A percentile compares a stretch with the other conserved stretches of the same genome.
phyloP scores from a whole-genome alignment of 768 basidiomycete species.

The Heimioporus sp. region DNA sequence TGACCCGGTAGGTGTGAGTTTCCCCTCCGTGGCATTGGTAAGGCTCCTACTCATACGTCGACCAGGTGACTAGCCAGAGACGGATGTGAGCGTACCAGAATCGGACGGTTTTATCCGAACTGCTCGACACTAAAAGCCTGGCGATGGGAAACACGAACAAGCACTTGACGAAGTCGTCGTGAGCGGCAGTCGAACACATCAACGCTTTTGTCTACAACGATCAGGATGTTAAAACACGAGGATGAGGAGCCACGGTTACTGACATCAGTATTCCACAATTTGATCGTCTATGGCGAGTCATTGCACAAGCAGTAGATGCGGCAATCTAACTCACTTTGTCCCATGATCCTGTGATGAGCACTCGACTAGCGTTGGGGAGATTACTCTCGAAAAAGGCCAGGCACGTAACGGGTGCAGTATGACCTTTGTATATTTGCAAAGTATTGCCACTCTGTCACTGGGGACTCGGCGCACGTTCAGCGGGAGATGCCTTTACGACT shows the following conservation, averaged over 20 bases:
- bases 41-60: conserved; percentile 56
- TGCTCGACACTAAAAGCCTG: conserved; percentile 73
- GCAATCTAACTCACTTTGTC: conserved; percentile 56
- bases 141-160: conserved; percentile 68
- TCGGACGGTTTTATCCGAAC: conserved; percentile 86
- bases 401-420: conserved; percentile 85
- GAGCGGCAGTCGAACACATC: conserved; percentile 71
- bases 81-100: conserved; percentile 62
- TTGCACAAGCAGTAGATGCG: background rate
- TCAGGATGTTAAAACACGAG: background rate
- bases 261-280: conserved; percentile 81
- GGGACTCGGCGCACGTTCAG: conserved; percentile 9
- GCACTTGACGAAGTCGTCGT: conserved; percentile 89
- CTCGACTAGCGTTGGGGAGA: conserved; percentile 37
- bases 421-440: conserved; percentile 72
- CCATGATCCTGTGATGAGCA: conserved; percentile 92
- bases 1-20: conserved; percentile 55
- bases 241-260: background rate
- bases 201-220: conserved; percentile 59
- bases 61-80: background rate
- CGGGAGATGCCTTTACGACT: conserved; percentile 8
- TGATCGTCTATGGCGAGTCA: conserved; percentile 61
- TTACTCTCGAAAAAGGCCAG: conserved; percentile 61
- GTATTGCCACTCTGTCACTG: conserved; percentile 73
- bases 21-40: conserved; percentile 39